Percentiles rank a stretch among this genome's conserved stretches.
phyloP scores from a whole-genome alignment of 2,329 filamentous ascomycete genomes.

The Sclerotinia nivalis region DNA sequence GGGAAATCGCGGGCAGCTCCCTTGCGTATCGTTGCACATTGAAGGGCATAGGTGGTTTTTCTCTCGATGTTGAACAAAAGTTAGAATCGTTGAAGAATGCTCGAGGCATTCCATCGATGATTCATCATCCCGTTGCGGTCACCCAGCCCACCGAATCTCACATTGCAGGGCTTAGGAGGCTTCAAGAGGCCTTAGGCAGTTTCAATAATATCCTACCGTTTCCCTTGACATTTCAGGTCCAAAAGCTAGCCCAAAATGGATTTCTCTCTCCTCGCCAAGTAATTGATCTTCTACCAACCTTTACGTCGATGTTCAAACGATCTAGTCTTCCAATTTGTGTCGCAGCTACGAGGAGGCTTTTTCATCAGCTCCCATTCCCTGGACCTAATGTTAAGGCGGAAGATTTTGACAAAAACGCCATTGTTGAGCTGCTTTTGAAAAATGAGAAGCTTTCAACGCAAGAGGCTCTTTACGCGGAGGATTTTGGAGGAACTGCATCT shows the following conservation, averaged over 20 bases:
- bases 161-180: conserved; percentile 26
- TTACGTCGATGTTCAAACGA: conserved; percentile 37
- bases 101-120: conserved; percentile 40
- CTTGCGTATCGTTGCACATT: conserved; percentile 52
- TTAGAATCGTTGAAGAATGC: conserved; percentile 38
- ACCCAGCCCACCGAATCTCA: conserved; percentile 26
- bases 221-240: conserved; percentile 60
- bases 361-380: conserved; percentile 54
- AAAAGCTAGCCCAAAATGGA: conserved; percentile 63
- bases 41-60: background rate
- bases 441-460: conserved; percentile 45
- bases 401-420: conserved; percentile 44
- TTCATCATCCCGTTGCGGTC: conserved; percentile 31
- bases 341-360: conserved; percentile 55
- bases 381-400: conserved; percentile 51
- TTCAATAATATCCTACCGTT: conserved; percentile 48
- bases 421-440: conserved; percentile 46
- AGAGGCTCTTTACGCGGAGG: conserved; percentile 26
- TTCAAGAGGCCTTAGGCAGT: conserved; percentile 35
- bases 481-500: conserved; percentile 35
- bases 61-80: conserved; percentile 37
- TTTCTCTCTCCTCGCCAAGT: conserved; percentile 59
- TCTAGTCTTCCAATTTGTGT: conserved; percentile 49
- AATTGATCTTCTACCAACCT: conserved; percentile 47
- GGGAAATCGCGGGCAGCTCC: conserved; percentile 47